These are phyloP conservation scores for Obba rivulosa DNA, from an alignment of 768 basidiomycete species.

Conservation along the genomic window DNA sequence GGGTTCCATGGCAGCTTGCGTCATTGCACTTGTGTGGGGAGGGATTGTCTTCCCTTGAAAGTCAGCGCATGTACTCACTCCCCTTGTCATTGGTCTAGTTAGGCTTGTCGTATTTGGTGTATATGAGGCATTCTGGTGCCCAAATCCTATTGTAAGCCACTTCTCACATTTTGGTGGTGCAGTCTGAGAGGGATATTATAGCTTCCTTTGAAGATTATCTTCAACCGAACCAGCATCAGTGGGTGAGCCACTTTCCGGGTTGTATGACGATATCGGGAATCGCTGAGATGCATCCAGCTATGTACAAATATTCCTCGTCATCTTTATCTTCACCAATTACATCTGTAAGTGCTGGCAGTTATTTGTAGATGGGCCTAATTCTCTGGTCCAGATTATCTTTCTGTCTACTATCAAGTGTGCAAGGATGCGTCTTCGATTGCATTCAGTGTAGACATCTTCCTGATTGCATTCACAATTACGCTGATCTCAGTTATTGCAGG, in stretches of 20 bases:
- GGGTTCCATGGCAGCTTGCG: constrained; percentile 8
- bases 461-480: constrained; percentile 30
- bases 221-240: constrained; percentile 1
- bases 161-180: neutral
- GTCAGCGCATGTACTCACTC: constrained; percentile 17
- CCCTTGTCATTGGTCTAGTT: constrained; percentile 4
- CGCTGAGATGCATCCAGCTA: neutral
- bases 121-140: too few relatives aligned
- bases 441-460: constrained; percentile 13
- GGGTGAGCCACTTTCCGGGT: neutral
- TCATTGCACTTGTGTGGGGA: constrained; percentile 26
- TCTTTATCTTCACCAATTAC: neutral
- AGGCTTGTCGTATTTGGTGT: neutral
- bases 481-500: constrained; percentile 35
- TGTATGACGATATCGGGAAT: neutral
- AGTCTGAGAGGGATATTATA: constrained; percentile 15
- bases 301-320: neutral
- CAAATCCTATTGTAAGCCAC: neutral
- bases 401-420: constrained; percentile 35
- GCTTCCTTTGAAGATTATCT: constrained; percentile 21
- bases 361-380: neutral
- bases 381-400: constrained; percentile 37
- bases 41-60: constrained; percentile 30
- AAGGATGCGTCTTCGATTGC: constrained; percentile 27
- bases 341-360: neutral